Evolutionary conservation across 2,329 filamentous ascomycete species (phyloP).

Genomic region (Trichothecium roseum): DNA sequence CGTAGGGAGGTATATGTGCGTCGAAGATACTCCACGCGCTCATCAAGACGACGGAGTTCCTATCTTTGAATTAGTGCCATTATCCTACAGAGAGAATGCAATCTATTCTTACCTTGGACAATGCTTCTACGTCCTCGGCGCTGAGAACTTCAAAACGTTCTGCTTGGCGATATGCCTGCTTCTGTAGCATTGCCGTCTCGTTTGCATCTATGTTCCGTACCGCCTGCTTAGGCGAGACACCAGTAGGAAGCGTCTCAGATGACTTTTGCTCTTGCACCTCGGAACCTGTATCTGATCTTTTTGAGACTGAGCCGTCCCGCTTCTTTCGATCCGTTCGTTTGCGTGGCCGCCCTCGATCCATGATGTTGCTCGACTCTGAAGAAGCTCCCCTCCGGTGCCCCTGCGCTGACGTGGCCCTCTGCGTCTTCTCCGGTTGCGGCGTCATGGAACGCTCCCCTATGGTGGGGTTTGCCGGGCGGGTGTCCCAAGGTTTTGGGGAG

Average conservation of each 20-base stretch:
- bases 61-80: slow-evolving; percentile 14
- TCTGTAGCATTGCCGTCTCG: slow-evolving; percentile 42
- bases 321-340: slow-evolving; percentile 36
- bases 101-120: slow-evolving; percentile 46
- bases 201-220: slow-evolving; percentile 30
- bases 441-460: slow-evolving; percentile 10
- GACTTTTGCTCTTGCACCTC: slow-evolving; percentile 37
- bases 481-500: slow-evolving; percentile 36
- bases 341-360: slow-evolving; percentile 51
- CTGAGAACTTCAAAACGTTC: slow-evolving; percentile 54
- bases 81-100: not conserved
- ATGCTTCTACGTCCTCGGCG: slow-evolving; percentile 49
- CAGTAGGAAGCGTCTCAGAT: slow-evolving; percentile 51
- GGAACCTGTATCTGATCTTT: slow-evolving; percentile 22
- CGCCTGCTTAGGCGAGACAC: slow-evolving; percentile 44
- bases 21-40: slow-evolving; percentile 67
- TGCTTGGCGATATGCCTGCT: slow-evolving; percentile 52
- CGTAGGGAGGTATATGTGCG: slow-evolving; percentile 67
- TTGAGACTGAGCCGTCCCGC: slow-evolving; percentile 21
- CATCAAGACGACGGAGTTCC: slow-evolving; percentile 68
- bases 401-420: slow-evolving; percentile 15
- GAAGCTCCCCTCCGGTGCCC: slow-evolving; percentile 38
- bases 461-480: slow-evolving; percentile 15
- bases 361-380: slow-evolving; percentile 48
- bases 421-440: slow-evolving; percentile 16